These are phyloP conservation scores for Eremochloa ophiuroides DNA, from an alignment of 176 grass and related monocot genomes.

Conservation along the genomic window DNA sequence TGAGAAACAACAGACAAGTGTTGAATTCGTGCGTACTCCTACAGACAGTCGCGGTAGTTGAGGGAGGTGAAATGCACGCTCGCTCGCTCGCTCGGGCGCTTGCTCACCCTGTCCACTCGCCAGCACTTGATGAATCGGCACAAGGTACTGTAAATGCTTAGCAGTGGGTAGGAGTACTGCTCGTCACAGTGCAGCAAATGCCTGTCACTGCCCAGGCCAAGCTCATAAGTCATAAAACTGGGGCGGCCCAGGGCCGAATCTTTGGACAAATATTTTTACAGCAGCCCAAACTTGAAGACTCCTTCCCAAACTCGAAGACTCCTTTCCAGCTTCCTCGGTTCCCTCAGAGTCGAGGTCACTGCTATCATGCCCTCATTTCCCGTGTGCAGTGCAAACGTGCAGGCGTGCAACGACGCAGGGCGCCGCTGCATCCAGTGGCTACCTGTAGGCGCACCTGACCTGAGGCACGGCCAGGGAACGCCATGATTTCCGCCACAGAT, in stretches of 20 bases:
- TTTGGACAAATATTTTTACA: constrained; percentile 18
- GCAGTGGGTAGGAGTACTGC: not conserved
- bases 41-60: not conserved
- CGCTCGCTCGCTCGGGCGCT: too few species aligned
- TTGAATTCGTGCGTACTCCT: not conserved
- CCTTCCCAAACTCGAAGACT: not conserved
- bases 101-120: not conserved
- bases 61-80: not conserved
- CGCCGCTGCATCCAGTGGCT: not conserved
- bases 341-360: not conserved
- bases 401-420: not conserved
- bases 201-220: not conserved
- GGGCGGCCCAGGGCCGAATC: not conserved
- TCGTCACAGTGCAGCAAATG: not conserved
- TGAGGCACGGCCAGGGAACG: not conserved
- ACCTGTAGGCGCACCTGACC: not conserved
- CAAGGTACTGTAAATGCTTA: not conserved
- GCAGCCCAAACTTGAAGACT: not conserved
- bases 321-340: not conserved
- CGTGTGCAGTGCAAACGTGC: not conserved
- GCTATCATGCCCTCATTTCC: constrained; percentile 11
- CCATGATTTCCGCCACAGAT: constrained; percentile 24
- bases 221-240: not conserved
- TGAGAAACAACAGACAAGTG: not conserved
- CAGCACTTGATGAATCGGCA: not conserved